Percentiles rank a stretch among this genome's conserved stretches.
Conservation (phyloP, 768 basidiomycete genomes). For the Neoboletus magnificus region DNA sequence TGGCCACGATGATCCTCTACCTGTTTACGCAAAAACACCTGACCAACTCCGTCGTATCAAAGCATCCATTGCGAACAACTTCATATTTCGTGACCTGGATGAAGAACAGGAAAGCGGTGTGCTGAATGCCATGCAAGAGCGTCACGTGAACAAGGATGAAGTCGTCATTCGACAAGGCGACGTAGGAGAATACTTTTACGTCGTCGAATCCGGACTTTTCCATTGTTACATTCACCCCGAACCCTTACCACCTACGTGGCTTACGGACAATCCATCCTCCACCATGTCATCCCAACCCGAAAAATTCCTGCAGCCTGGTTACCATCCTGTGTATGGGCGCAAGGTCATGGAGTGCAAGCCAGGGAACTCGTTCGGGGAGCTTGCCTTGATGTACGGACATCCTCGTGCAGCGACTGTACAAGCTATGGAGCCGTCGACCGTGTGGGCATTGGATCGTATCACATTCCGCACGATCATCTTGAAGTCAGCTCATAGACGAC, state of each 20-base stretch:
- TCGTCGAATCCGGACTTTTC: conserved; percentile 86
- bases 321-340: conserved; percentile 70
- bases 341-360: conserved; percentile 83
- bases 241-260: conserved; percentile 59
- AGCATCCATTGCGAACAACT: conserved; percentile 80
- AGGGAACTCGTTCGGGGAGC: conserved; percentile 89
- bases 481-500: conserved; percentile 83
- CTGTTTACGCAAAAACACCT: conserved; percentile 71
- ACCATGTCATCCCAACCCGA: conserved; percentile 41
- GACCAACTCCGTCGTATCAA: conserved; percentile 89
- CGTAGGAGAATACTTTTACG: conserved; percentile 96
- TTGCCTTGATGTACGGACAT: conserved; percentile 98
- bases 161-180: conserved; percentile 98
- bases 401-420: conserved; percentile 93
- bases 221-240: conserved; percentile 79
- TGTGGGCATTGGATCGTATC: conserved; percentile 96
- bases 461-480: conserved; percentile 98
- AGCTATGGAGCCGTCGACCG: conserved; percentile 73
- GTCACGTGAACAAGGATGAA: conserved; percentile 62
- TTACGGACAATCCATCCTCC: conserved; percentile 40
- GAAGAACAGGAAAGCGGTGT: conserved; percentile 95
- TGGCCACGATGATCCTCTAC: conserved; percentile 61
- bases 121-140: conserved; percentile 93
- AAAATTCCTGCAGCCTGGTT: conserved; percentile 59
- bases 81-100: conserved; percentile 94